Evolutionary conservation across 2,329 filamentous ascomycete species (phyloP).

Genomic region (Paraconiothyrium sp.): DNA sequence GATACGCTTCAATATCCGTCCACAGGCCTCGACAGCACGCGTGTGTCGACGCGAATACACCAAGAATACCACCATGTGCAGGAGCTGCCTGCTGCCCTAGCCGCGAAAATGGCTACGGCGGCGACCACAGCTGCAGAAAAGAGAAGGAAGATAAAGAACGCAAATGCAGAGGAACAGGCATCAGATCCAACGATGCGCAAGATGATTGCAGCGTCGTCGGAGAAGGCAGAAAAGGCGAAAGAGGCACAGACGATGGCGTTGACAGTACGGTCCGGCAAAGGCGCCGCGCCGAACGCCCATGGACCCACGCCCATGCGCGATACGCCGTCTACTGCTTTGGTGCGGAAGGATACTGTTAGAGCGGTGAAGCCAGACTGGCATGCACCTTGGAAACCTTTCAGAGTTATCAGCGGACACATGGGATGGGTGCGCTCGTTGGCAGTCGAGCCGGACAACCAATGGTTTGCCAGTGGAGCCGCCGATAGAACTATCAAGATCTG

Average conservation of each 20-base stretch:
- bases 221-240: conserved; percentile 55
- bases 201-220: conserved; percentile 72
- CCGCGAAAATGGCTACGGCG: conserved; percentile 78
- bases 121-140: conserved; percentile 66
- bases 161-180: conserved; percentile 59
- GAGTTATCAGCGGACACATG: conserved; percentile 94
- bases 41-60: conserved; percentile 67
- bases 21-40: conserved; percentile 56
- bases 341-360: conserved; percentile 70
- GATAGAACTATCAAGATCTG: conserved; percentile 99
- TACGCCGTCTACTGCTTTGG: conserved; percentile 65
- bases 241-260: conserved; percentile 66
- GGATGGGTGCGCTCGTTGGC: conserved; percentile 81
- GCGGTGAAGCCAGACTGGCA: conserved; percentile 92
- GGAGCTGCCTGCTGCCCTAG: conserved; percentile 79
- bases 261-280: conserved; percentile 59
- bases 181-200: conserved; percentile 68
- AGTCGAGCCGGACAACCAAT: conserved; percentile 95
- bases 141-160: conserved; percentile 68
- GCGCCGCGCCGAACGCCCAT: conserved; percentile 64
- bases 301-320: conserved; percentile 62
- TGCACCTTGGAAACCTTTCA: conserved; percentile 96
- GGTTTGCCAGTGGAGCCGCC: conserved; percentile 95
- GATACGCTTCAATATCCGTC: conserved; percentile 58
- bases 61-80: conserved; percentile 81